Base-by-base conservation (phyloP, 495 filamentous ascomycete species). In the Aspergillus saccharolyticus region DNA sequence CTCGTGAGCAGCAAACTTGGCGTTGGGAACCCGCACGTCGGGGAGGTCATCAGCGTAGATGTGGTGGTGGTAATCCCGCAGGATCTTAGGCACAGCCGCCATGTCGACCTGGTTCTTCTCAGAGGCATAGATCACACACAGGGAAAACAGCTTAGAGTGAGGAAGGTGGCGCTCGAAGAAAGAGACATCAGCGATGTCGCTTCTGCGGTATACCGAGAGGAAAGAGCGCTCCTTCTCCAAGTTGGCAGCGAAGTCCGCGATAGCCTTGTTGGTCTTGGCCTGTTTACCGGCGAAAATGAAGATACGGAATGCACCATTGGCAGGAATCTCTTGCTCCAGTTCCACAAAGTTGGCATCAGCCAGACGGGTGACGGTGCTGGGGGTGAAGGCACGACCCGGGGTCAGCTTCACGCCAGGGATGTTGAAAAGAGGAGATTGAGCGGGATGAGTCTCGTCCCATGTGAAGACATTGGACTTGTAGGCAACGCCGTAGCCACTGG, bases 21-120 rank as follows among this genome's bases (percentile, higher is more conserved):
- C 86, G 46, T 85, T 74, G 0, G 87, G 87, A 1, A 88, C 85
- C 14, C 82, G 76, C 44, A 79, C 73, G 68, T 93, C 89, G 79
- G 85, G 87, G 44, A 89, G 79, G 70, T 95, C 89, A 61, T 96
- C 91, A 5, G 90, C 87, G 64, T 95, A 96, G 46, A 96, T 79
- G 68, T 94, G 87, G 62, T 91, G 83, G 59, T 85, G 77, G 73
- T 96, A 96, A 53, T 88, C 77, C 2, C 82, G 83, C 28, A 93
- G 75, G 14, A 88, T 63, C 42, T 79, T 73, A 21, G 90, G 91
- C 22, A 93, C 77, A 18, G 80, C 74, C 16, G 75, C 62, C 54
- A 94, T 83, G 61, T 89, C 86, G 54, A 94, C 75, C 28, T 78
- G 69, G 47, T 80, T 75, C 59, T 89, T 83, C 57, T 77, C 69